Base-by-base conservation (phyloP, 352 stramenopile genomes). In the Elongisporangium anandrum region DNA sequence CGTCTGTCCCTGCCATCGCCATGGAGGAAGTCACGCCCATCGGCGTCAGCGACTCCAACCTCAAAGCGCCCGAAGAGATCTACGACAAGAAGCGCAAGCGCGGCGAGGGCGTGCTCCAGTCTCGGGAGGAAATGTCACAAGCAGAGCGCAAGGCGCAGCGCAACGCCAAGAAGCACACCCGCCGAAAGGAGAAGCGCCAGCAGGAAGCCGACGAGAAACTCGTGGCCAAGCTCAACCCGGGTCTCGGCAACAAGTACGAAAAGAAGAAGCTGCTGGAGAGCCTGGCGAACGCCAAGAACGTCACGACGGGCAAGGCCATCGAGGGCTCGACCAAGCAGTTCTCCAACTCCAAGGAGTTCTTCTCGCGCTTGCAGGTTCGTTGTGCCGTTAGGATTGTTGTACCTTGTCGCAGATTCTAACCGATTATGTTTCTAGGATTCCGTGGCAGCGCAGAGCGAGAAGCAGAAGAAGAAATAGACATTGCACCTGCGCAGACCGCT, bases 221-320 rank as follows among this genome's bases (percentile, higher is more conserved):
- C 15, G 87, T 98, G 70, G 94, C 92, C 41, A 96, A 97, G 72
- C 79, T 98, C 62, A 92, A 98, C 70, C 92, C 94, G n/a, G 92
- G 92, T 0, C 75, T 98, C 38, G 92, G 93, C 63, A 98, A 98
- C 78, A 97, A 97, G 58, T 98, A 98, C 78, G 94, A 97, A 64
- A 97, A 97, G 72, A 95, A 87, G 81, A 96, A 95, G 62, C 81
- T 95, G 75, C 73, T 93, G 62, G 80, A 95, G 68, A 91, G 74
- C 63, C 73, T 95, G 41, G 76, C 79, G 22, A 72, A 69, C 54
- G 79, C 81, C 73, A 90, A 89, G 71, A 95, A 92, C 65, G 73
- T 95, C 64, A 91, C 79, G n/a, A 85, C 59, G 62, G 85, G 85
- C 76, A 94, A 86, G 67, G 73, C 77, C 55, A 92, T 92, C 70